Conservation (phyloP, 768 basidiomycete genomes). For the Suillus subalutaceus region DNA sequence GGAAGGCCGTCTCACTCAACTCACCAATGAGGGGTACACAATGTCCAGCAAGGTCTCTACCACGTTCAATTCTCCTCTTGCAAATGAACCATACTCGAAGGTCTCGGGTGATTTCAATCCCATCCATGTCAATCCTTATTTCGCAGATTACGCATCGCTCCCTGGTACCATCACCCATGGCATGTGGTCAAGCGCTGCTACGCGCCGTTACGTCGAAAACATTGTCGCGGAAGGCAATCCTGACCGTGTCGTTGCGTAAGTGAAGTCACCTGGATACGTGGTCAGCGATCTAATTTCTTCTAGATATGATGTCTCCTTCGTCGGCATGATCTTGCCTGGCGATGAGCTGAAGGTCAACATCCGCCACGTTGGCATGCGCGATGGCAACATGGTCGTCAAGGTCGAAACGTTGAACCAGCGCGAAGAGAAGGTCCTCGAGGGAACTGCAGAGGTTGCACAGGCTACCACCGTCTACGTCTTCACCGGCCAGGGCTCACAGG, state of each 20-base stretch:
- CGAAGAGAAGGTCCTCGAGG: conserved; percentile 91
- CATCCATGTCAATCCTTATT: conserved; percentile 98
- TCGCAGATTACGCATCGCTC: conserved; percentile 89
- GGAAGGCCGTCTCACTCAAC: conserved; percentile 74
- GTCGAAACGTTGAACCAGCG: conserved; percentile 83
- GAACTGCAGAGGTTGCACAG: conserved; percentile 92
- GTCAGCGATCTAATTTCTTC: conserved; percentile 8
- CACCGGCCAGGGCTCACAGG: conserved; percentile 98
- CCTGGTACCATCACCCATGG: conserved; percentile 98
- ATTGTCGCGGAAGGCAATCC: conserved; percentile 93
- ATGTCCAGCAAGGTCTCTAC: conserved; percentile 67
- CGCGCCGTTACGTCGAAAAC: conserved; percentile 89
- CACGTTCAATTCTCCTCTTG: conserved; percentile 79
- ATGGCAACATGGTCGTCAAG: conserved; percentile 91
- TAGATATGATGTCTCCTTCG: conserved; percentile 93
- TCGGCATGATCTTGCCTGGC: conserved; percentile 94
- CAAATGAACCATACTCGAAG: conserved; percentile 95
- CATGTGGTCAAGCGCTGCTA: conserved; percentile 95
- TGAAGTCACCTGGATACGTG: conserved; percentile 17
- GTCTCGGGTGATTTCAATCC: conserved; percentile 99
- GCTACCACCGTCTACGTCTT: conserved; percentile 94
- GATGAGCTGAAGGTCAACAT: conserved; percentile 87
- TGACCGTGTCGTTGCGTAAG: conserved; percentile 85
- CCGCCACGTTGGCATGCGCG: conserved; percentile 88
- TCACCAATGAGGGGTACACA: conserved; percentile 86